Base-by-base conservation (phyloP, 805 yeast genomes). In the Sugiyamaella floridensis region DNA sequence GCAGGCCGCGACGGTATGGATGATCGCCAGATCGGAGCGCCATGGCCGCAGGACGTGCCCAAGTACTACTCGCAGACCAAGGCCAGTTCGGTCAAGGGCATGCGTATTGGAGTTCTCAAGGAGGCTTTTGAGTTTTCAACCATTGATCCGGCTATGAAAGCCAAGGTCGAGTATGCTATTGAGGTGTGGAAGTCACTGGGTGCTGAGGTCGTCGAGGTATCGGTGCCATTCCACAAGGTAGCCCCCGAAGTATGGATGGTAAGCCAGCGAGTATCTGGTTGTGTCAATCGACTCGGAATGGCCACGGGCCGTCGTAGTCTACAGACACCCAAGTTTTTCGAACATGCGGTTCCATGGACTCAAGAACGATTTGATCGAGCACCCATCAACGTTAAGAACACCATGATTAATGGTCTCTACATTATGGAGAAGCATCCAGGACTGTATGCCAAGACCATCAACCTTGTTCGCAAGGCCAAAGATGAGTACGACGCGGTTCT, bases 241-340 rank as follows among this genome's bases (percentile, higher is more conserved):
- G 75, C 72, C 10, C 71, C 74, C 7, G 68, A 67, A 37, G 63
- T 71, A 45, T 70, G 74, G 74, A 68, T 71, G 56, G 63, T 65
- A 40, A 66, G 52, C 40, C 52, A 52, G 43, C 37, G 55, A 4
- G 52, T 52, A 8, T 48, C 55, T 15, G 55, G 55, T 2, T 47
- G 52, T 43, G 49, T 49, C 16, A 43, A 22, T n/a, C 18, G 55
- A 18, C 45, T 48, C n/a, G 55, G 55, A 9, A 52, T 49, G 52
- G 52, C 55, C 11, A 49, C 48, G 9, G 55, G 55, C 1, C 45
- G 55, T 5, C 47, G 55, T 6, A 49, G 42, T 9, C 44, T 45
- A 8, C 32, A 29, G 49, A 52, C 29, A 11, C 43, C 51, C 7
- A 49, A 52, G 32, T 43, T 47, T 22, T 43, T 43, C 40, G 49